These are phyloP conservation scores for Lasiodiplodia citricola DNA, from an alignment of 2,329 filamentous ascomycete genomes.

Conservation along the genomic window DNA sequence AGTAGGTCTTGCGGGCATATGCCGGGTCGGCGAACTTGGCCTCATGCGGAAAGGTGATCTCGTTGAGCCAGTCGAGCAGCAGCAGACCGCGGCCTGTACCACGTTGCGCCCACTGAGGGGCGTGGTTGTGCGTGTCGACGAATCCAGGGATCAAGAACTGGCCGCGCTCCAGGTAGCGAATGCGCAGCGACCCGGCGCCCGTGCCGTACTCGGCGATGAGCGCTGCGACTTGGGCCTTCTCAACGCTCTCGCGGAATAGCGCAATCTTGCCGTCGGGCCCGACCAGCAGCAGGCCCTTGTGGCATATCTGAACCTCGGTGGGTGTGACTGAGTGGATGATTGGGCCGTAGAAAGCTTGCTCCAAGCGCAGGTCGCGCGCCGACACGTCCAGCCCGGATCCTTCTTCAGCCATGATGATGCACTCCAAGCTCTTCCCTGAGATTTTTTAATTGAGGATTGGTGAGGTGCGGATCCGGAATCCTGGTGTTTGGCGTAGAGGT, in stretches of 20 bases:
- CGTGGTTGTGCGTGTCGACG: conserved; percentile 72
- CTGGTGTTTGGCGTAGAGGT: conserved; percentile 7
- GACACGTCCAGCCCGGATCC: conserved; percentile 11
- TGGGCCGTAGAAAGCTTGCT: conserved; percentile 25
- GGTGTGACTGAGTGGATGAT: conserved; percentile 25
- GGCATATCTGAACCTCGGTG: conserved; percentile 22
- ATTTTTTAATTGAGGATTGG: background rate
- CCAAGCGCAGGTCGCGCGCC: conserved; percentile 24
- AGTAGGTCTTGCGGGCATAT: conserved; percentile 48
- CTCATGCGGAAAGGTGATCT: conserved; percentile 70
- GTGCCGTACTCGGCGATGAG: conserved; percentile 24
- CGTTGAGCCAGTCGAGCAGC: conserved; percentile 62
- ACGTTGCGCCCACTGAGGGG: conserved; percentile 60
- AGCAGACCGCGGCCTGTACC: conserved; percentile 48
- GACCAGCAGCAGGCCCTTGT: conserved; percentile 22
- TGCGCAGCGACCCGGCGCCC: conserved; percentile 20
- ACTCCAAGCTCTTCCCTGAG: conserved; percentile 5
- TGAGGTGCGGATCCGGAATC: background rate
- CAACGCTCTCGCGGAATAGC: conserved; percentile 24
- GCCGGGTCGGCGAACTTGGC: conserved; percentile 61
- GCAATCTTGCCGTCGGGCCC: conserved; percentile 23
- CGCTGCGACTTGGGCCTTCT: conserved; percentile 24
- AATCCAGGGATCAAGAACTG: conserved; percentile 65
- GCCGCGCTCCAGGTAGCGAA: conserved; percentile 45
- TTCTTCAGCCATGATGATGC: conserved; percentile 17